Base-by-base conservation (phyloP, 1,284 basidiomycete species). In the Cutaneotrichosporon cyanovorans region DNA sequence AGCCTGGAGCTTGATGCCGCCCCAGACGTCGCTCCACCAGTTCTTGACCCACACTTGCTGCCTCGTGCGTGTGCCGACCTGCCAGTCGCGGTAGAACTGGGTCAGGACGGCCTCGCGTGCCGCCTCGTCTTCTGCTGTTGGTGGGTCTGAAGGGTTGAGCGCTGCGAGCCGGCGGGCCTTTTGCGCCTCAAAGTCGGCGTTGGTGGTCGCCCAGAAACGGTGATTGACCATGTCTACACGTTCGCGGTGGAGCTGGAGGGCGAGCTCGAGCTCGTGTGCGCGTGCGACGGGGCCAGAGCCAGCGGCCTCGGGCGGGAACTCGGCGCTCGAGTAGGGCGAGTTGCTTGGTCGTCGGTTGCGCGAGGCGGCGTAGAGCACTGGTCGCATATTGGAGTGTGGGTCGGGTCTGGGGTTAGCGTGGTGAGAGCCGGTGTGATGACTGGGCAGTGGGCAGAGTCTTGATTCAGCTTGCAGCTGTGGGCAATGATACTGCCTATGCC, bases 11-110 rank as follows among this genome's bases (percentile, higher is more conserved):
- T 58, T 63, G 50, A 70, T 50, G 10, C 63, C 61, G 12, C 42
- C 53, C 65, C 65, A 68, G 20, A 67, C 47, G 36, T 70, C 65
- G 37, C 59, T 44, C 68, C 68, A 70, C 68, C 68, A 70, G 32
- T 60, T 56, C 37, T 46, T 50, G 2, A 70, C 65, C 68, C 68
- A 70, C 33, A 44, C 48, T 18, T 51, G 43, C 51, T 65, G 62
- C 31, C 52, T 39, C 3, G 50, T 57, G 36, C 62, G 55, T 40
- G 65, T 66, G 10, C 60, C 49, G 8, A 60, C 54, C 47, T 67
- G 68, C 68, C 68, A 70, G 55, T 70, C 68, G 10, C 63, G 63
- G 45, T 70, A 70, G 40, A 70, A 70, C 45, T 59, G 56, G 5
- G 56, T 51, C 34, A 68, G 47, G n/a, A 45, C 53, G 7, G 64